These are phyloP conservation scores for Cryomyces antarcticus DNA, from an alignment of 495 filamentous ascomycete genomes.

Conservation along the genomic window DNA sequence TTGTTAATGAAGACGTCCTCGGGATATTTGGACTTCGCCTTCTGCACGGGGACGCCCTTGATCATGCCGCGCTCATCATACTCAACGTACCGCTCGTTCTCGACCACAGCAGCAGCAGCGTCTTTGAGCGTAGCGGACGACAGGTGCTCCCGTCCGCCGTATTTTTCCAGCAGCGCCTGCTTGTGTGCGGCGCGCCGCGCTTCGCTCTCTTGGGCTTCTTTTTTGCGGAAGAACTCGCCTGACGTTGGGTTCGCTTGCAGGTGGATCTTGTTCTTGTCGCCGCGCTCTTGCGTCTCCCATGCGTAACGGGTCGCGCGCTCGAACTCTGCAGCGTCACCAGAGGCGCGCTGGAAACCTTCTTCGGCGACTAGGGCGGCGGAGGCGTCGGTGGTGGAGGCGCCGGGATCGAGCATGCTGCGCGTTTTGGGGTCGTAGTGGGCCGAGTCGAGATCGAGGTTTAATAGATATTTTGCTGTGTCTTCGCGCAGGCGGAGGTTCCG, in stretches of 20 bases:
- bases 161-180: constrained; percentile 62
- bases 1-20: constrained; percentile 83
- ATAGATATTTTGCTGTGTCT: constrained; percentile 93
- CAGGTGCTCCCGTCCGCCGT: constrained; percentile 53
- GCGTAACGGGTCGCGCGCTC: constrained; percentile 75
- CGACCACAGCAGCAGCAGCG: constrained; percentile 35
- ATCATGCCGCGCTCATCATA: constrained; percentile 79
- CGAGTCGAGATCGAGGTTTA: constrained; percentile 87
- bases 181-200: constrained; percentile 43
- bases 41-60: constrained; percentile 64
- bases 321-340: constrained; percentile 88
- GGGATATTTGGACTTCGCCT: constrained; percentile 67
- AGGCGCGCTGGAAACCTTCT: constrained; percentile 77
- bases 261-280: constrained; percentile 54
- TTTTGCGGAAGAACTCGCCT: constrained; percentile 64
- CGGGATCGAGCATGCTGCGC: constrained; percentile 76
- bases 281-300: constrained; percentile 82
- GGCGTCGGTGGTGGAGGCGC: constrained; percentile 56
- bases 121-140: constrained; percentile 41
- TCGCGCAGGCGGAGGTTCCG: constrained; percentile 80
- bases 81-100: constrained; percentile 80
- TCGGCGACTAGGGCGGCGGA: constrained; percentile 81
- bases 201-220: constrained; percentile 49
- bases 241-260: constrained; percentile 92
- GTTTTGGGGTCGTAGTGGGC: constrained; percentile 98